These are phyloP conservation scores for Eragrostis tef DNA, from an alignment of 202 grass and related monocot species.

Conservation along the genomic window DNA sequence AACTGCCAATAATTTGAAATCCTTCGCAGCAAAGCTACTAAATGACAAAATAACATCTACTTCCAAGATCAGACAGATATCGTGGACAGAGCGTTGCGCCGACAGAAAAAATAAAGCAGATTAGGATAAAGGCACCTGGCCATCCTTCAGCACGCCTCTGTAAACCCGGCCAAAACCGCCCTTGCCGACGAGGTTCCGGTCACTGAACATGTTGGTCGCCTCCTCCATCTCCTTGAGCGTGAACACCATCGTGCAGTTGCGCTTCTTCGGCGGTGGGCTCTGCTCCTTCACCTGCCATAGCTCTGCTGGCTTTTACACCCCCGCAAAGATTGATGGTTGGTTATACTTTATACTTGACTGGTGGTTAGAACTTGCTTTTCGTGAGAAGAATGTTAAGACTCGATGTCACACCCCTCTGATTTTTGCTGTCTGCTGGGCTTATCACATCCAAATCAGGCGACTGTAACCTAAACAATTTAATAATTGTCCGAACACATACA, in stretches of 20 bases:
- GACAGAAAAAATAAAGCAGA: not conserved
- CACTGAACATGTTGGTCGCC: conserved; percentile 72
- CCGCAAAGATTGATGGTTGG: conserved; percentile 45
- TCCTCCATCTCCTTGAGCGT: conserved; percentile 98
- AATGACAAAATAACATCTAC: conserved; percentile 27
- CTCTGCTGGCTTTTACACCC: conserved; percentile 92
- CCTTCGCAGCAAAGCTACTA: not conserved
- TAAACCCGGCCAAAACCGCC: conserved; percentile 97
- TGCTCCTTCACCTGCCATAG: conserved; percentile 79
- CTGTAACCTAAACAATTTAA: conserved; percentile 17
- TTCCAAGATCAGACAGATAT: conserved; percentile 28
- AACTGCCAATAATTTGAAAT: conserved; percentile 6
- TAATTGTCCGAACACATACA: conserved; percentile 10
- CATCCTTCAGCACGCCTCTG: conserved; percentile 79
- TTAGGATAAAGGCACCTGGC: conserved; percentile 62
- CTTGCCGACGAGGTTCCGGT: conserved; percentile 83
- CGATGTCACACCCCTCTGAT: conserved; percentile 44
- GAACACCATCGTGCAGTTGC: conserved; percentile 81
- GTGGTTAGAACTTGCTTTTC: conserved; percentile 51
- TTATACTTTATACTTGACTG: conserved; percentile 20
- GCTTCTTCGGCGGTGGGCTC: conserved; percentile 52
- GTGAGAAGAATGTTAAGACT: conserved; percentile 37
- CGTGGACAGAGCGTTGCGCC: not conserved
- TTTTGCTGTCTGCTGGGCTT: conserved; percentile 28
- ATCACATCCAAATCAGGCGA: conserved; percentile 26